Evolutionary conservation across 805 yeast species (phyloP).

Genomic region (Naumovozyma castellii): DNA sequence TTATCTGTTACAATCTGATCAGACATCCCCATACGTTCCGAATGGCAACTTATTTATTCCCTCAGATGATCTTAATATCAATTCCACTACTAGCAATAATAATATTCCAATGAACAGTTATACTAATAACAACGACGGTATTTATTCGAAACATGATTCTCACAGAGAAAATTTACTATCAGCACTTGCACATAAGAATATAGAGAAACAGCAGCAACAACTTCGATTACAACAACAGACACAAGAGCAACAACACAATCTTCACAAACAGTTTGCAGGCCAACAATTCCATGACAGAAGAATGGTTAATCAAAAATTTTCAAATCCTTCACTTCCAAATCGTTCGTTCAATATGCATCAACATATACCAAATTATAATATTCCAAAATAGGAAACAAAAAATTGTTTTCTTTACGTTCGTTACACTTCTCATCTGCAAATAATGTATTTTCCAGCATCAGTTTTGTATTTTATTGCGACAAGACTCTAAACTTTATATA

Average conservation of each 20-base stretch:
- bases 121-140: background rate
- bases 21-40: background rate
- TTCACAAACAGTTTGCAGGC: slow-evolving; percentile 1
- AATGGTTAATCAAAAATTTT: background rate
- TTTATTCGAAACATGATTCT: slow-evolving; percentile 2
- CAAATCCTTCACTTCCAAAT: background rate
- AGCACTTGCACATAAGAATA: slow-evolving; percentile 13
- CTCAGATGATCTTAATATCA: background rate
- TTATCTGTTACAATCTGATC: no score
- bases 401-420: no score
- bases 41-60: no score
- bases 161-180: slow-evolving; percentile 14
- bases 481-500: no score
- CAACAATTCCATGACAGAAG: background rate
- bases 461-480: no score
- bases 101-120: background rate
- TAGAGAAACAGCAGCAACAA: slow-evolving; percentile 18
- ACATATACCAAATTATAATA: background rate
- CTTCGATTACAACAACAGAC: slow-evolving; percentile 9
- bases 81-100: background rate
- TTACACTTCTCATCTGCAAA: no score
- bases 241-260: slow-evolving; percentile 8
- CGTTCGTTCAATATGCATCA: background rate
- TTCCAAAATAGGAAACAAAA: no score
- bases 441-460: no score